Conservation (phyloP, 2,329 filamentous ascomycete species). For the Dothideomycetidae sp. region DNA sequence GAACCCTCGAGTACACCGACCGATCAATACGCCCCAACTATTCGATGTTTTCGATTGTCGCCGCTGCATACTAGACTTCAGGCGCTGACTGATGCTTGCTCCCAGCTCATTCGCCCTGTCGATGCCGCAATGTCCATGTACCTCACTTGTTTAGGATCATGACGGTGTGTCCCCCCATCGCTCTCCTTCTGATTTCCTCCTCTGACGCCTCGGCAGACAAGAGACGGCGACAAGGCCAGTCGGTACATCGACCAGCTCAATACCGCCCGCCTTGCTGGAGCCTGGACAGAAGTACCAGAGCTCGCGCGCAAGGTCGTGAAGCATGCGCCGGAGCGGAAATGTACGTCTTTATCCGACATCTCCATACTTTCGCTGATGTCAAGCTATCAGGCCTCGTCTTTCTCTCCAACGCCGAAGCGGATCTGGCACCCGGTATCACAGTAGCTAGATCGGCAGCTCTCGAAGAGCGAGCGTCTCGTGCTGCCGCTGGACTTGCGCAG, state of each 20-base stretch:
- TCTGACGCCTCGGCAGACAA: slow-evolving; percentile 21
- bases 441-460: no score
- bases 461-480: slow-evolving; percentile 29
- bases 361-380: slow-evolving; percentile 9
- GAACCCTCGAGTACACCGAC: slow-evolving; percentile 2
- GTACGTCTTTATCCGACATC: slow-evolving; percentile 48
- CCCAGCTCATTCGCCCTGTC: neutral
- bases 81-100: neutral
- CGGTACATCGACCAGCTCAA: slow-evolving; percentile 75
- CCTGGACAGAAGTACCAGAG: slow-evolving; percentile 77
- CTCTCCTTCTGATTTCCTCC: neutral
- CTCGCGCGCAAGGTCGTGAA: slow-evolving; percentile 87
- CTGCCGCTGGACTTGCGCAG: slow-evolving; percentile 21
- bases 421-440: slow-evolving; percentile 30
- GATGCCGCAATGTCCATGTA: slow-evolving; percentile 2
- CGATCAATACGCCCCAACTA: no score
- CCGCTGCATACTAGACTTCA: no score
- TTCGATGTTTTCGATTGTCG: no score
- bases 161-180: neutral
- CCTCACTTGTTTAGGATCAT: neutral
- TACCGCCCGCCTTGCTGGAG: slow-evolving; percentile 70
- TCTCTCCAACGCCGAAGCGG: slow-evolving; percentile 33
- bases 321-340: slow-evolving; percentile 72
- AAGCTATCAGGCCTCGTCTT: slow-evolving; percentile 29
- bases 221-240: slow-evolving; percentile 58